Evolutionary conservation across 2,329 filamentous ascomycete genomes (phyloP).

Genomic region (Tolypocladium sp.): DNA sequence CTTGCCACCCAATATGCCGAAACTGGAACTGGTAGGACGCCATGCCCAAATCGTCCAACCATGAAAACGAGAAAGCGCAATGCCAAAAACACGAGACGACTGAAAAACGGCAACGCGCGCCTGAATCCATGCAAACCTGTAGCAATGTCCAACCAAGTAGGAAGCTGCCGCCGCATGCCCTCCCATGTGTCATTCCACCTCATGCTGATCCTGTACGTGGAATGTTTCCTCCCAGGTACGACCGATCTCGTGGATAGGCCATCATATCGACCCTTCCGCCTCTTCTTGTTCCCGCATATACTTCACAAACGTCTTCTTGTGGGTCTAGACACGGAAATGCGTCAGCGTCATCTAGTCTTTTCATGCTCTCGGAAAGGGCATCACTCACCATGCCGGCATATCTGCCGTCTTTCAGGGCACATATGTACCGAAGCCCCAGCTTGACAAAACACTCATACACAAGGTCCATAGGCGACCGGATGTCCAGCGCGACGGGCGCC

Average conservation of each 20-base stretch:
- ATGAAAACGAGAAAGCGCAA: not conserved
- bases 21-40: not conserved
- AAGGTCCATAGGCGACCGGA: slow-evolving; percentile 83
- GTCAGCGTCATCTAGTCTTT: slow-evolving; percentile 4
- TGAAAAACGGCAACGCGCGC: not conserved
- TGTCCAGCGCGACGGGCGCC: slow-evolving; percentile 81
- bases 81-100: not conserved
- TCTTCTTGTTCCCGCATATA: slow-evolving; percentile 81
- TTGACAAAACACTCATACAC: slow-evolving; percentile 97
- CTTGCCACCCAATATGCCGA: not conserved
- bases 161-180: not conserved
- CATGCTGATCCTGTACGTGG: not conserved
- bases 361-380: not conserved
- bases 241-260: not conserved
- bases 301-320: slow-evolving; percentile 95
- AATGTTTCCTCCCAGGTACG: not conserved
- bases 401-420: slow-evolving; percentile 72
- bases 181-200: not conserved
- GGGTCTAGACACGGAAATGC: slow-evolving; percentile 42
- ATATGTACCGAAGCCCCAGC: slow-evolving; percentile 84
- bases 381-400: slow-evolving; percentile 76
- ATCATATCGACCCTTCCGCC: slow-evolving; percentile 11
- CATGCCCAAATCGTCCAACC: not conserved
- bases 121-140: not conserved
- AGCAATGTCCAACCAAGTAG: not conserved